Percentiles rank a stretch among this genome's conserved stretches.
Conservation (phyloP, 2,329 filamentous ascomycete species). For the Cladophialophora exuberans region DNA sequence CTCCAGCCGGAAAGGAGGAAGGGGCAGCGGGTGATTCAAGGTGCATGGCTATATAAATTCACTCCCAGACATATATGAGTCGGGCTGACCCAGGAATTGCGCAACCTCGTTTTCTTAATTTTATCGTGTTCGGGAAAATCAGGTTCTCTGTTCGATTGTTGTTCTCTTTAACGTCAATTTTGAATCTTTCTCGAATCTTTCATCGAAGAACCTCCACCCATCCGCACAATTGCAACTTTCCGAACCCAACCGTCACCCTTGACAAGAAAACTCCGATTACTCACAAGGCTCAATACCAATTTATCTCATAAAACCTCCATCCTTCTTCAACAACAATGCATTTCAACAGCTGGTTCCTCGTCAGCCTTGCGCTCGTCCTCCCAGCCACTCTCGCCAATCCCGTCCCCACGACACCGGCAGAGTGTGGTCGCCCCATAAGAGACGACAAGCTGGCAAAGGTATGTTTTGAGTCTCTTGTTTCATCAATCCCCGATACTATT, state of each 20-base stretch:
- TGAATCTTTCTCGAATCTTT: too few relatives aligned
- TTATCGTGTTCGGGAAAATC: background rate
- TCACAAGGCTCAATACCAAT: background rate
- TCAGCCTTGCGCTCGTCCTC: conserved; percentile 11
- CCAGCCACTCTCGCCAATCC: conserved; percentile 6
- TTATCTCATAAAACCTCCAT: background rate
- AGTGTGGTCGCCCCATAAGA: background rate
- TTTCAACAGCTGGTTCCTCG: conserved; percentile 12
- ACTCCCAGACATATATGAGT: background rate
- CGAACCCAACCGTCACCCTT: background rate
- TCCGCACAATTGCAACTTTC: too few relatives aligned
- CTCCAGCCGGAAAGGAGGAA: background rate
- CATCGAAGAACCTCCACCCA: too few relatives aligned
- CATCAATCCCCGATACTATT: background rate
- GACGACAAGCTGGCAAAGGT: conserved; percentile 18
- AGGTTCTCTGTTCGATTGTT: too few relatives aligned
- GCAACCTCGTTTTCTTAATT: background rate
- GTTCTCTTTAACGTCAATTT: too few relatives aligned
- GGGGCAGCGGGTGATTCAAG: background rate
- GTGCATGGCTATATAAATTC: background rate
- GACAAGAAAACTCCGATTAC: background rate
- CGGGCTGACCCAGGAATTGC: background rate
- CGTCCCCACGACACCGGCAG: background rate
- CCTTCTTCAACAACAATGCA: conserved; percentile 1
- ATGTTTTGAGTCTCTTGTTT: too few relatives aligned